Evolutionary conservation across 2,329 filamentous ascomycete genomes (phyloP).

Genomic region (Stylonectria norvegica): DNA sequence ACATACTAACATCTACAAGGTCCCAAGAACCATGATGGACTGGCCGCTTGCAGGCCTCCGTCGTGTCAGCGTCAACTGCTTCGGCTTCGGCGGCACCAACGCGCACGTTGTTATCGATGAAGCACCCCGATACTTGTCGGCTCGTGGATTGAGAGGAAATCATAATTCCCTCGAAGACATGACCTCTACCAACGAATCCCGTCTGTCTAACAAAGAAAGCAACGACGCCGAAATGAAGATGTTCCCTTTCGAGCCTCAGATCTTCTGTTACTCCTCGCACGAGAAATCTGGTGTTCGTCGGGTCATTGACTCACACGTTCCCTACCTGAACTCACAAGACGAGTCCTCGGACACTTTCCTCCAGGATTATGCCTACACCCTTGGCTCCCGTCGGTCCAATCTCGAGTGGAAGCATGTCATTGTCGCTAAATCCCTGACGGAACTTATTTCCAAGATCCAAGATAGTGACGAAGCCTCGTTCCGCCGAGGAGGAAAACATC

Average conservation of each 20-base stretch:
- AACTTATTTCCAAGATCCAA: slow-evolving; percentile 32
- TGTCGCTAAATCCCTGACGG: slow-evolving; percentile 32
- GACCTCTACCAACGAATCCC: slow-evolving; percentile 3
- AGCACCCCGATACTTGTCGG: slow-evolving; percentile 38
- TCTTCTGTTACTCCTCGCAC: slow-evolving; percentile 44
- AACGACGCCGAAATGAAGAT: too few relatives aligned
- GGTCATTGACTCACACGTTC: slow-evolving; percentile 34
- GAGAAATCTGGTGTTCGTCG: slow-evolving; percentile 39
- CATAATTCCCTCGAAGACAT: slow-evolving; percentile 31
- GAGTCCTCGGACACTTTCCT: slow-evolving; percentile 20
- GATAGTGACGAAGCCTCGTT: slow-evolving; percentile 14
- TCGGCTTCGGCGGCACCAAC: slow-evolving; percentile 58
- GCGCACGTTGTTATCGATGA: slow-evolving; percentile 52
- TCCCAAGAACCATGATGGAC: slow-evolving; percentile 37
- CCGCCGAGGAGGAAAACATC: slow-evolving; percentile 25
- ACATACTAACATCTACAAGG: slow-evolving; percentile 30
- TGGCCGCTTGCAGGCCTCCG: slow-evolving; percentile 45
- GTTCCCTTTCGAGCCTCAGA: slow-evolving; percentile 27
- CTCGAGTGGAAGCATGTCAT: slow-evolving; percentile 42
- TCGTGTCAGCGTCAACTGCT: slow-evolving; percentile 54
- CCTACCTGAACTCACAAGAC: slow-evolving; percentile 26
- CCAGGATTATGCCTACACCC: slow-evolving; percentile 44
- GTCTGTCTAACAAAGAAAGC: not conserved
- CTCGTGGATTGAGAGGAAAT: slow-evolving; percentile 33
- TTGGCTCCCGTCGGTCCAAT: slow-evolving; percentile 42